phyloP scores from a whole-genome alignment of 495 filamentous ascomycete genomes.

The Gamarada debralockiae region DNA sequence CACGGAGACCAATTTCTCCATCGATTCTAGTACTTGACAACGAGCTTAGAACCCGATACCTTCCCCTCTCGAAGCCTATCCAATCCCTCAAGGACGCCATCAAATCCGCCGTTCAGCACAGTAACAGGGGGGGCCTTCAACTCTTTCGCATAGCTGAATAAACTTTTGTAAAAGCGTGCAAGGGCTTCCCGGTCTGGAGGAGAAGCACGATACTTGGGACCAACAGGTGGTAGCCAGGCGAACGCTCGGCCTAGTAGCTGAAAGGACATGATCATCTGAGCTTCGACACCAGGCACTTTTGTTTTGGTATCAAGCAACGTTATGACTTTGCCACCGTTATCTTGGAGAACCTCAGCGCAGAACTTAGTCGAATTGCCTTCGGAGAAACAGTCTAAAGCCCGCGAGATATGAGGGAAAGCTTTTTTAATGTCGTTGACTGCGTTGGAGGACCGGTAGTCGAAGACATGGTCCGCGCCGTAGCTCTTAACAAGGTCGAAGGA shows the following conservation, averaged over 20 bases:
- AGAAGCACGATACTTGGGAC: background rate
- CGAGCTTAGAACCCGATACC: slow-evolving; percentile 24
- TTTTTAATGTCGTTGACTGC: slow-evolving; percentile 4
- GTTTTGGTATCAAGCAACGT: background rate
- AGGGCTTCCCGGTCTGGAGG: background rate
- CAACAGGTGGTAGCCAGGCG: background rate
- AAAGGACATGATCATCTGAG: background rate
- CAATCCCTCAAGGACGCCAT: slow-evolving; percentile 17
- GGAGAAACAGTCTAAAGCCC: slow-evolving; percentile 4
- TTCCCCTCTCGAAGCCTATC: slow-evolving; percentile 9
- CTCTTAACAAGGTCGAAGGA: slow-evolving; percentile 33
- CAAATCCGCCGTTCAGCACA: slow-evolving; percentile 17
- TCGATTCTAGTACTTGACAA: no score
- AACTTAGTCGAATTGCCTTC: background rate
- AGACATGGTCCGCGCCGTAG: slow-evolving; percentile 33
- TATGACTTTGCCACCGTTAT: slow-evolving; percentile 1
- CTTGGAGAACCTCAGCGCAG: slow-evolving; percentile 1
- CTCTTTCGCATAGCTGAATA: background rate
- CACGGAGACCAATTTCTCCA: no score
- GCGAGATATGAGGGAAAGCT: background rate
- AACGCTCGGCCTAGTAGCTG: background rate
- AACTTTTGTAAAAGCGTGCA: background rate
- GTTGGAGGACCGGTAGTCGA: slow-evolving; percentile 31
- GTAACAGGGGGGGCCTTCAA: slow-evolving; percentile 19
- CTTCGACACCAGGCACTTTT: slow-evolving; percentile 1